phyloP scores from a whole-genome alignment of 805 yeast genomes.

The Candida insectalens region DNA sequence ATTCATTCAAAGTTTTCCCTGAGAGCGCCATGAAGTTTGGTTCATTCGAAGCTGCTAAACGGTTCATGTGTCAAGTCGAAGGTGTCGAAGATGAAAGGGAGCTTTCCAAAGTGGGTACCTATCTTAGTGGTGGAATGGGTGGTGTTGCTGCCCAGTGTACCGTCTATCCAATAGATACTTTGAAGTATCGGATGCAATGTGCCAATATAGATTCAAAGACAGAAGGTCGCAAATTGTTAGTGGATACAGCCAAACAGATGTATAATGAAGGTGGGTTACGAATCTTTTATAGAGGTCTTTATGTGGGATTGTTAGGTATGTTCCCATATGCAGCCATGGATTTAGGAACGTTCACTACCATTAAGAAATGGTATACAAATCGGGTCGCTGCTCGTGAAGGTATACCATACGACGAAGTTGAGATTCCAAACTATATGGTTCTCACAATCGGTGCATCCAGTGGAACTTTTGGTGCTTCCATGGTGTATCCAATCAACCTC shows the following conservation, averaged over 20 bases:
- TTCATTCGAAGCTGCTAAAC: conserved; percentile 80
- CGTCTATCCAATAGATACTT: conserved; percentile 91
- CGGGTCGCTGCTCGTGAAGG: conserved; percentile 47
- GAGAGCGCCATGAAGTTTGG: conserved; percentile 98
- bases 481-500: conserved; percentile 88
- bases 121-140: conserved; percentile 91
- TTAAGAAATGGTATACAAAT: conserved; percentile 66
- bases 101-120: conserved; percentile 69
- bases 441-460: conserved; percentile 89
- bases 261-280: conserved; percentile 68
- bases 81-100: conserved; percentile 64
- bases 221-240: conserved; percentile 52
- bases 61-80: conserved; percentile 61
- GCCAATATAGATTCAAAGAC: conserved; percentile 61
- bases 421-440: conserved; percentile 69
- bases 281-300: conserved; percentile 77
- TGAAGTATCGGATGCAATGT: conserved; percentile 90
- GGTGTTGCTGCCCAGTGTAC: conserved; percentile 90
- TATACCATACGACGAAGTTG: conserved; percentile 55
- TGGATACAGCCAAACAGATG: conserved; percentile 68
- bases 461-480: conserved; percentile 92
- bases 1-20: conserved; percentile 89
- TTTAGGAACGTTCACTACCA: conserved; percentile 82
- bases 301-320: conserved; percentile 90
- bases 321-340: conserved; percentile 97